Evolutionary conservation across 768 basidiomycete genomes (phyloP).

Genomic region (Termitomyces sp.): DNA sequence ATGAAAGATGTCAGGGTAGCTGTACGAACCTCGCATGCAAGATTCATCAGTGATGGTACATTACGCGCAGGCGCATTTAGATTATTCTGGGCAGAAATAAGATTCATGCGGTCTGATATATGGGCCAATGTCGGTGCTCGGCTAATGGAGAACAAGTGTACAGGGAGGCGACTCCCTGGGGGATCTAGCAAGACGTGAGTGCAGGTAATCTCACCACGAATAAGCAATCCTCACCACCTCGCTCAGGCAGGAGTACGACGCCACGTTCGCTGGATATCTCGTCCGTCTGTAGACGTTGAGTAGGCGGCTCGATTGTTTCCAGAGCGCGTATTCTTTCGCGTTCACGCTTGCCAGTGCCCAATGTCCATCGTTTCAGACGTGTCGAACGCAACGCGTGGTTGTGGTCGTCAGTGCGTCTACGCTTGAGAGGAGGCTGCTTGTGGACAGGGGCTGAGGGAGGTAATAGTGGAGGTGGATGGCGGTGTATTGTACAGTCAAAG

Average conservation of each 20-base stretch:
- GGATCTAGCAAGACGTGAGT: conserved; percentile 37
- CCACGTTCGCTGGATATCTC: conserved; percentile 71
- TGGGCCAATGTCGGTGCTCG: conserved; percentile 72
- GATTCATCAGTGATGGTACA: conserved; percentile 65
- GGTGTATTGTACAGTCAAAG: conserved; percentile 61
- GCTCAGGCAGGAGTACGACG: conserved; percentile 56
- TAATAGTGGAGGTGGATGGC: conserved; percentile 14
- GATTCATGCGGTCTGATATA: conserved; percentile 72
- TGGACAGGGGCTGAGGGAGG: conserved; percentile 30
- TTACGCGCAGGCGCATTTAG: conserved; percentile 52
- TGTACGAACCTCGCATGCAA: conserved; percentile 65
- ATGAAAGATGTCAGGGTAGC: background rate
- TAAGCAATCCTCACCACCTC: conserved; percentile 46
- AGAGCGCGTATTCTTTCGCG: conserved; percentile 61
- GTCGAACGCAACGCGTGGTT: conserved; percentile 51
- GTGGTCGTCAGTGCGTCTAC: conserved; percentile 53
- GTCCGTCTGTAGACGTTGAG: conserved; percentile 46
- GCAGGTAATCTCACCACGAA: background rate
- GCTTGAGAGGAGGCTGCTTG: conserved; percentile 62
- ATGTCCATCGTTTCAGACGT: conserved; percentile 68
- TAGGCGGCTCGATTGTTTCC: conserved; percentile 31
- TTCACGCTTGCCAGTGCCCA: conserved; percentile 68
- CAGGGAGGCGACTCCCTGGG: conserved; percentile 63
- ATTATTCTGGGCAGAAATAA: conserved; percentile 77
- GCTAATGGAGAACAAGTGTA: conserved; percentile 71